Evolutionary conservation across 257 asterid genomes (phyloP).

Genomic region (Solanum corneliomulleri): DNA sequence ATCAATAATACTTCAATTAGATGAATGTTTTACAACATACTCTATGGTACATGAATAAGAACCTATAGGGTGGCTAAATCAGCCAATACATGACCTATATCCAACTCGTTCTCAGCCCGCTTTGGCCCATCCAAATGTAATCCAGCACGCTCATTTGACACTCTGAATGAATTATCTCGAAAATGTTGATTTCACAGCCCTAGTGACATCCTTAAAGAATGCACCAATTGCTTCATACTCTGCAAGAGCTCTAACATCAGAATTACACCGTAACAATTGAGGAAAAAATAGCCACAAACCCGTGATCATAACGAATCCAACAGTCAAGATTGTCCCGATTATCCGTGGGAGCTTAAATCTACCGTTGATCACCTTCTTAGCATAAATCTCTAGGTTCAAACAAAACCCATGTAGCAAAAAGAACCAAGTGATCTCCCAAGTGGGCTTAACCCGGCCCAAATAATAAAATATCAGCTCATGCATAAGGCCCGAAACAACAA

Average conservation of each 20-base stretch:
- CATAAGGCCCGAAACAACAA: conserved; percentile 44
- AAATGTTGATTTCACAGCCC: conserved; percentile 14
- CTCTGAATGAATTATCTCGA: background rate
- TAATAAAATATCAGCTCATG: conserved; percentile 74
- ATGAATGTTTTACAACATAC: background rate
- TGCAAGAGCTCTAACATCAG: conserved; percentile 32
- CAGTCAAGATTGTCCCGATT: conserved; percentile 25
- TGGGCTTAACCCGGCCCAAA: conserved; percentile 53
- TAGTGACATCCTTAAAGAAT: conserved; percentile 36
- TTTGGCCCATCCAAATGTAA: background rate
- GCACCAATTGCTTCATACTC: conserved; percentile 46
- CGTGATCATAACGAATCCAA: conserved; percentile 36
- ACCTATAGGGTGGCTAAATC: background rate
- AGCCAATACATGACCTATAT: background rate
- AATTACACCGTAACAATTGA: conserved; percentile 34
- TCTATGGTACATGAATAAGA: background rate
- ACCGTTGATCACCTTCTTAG: conserved; percentile 33
- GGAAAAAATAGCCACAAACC: conserved; percentile 57
- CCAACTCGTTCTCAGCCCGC: rapidly evolving
- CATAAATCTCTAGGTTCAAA: conserved; percentile 26
- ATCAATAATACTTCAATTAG: background rate
- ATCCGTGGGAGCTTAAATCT: conserved; percentile 35
- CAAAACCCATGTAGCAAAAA: conserved; percentile 55
- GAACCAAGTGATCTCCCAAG: conserved; percentile 49
- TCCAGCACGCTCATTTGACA: background rate